Percentiles rank a stretch among this genome's conserved stretches.
phyloP scores from a whole-genome alignment of 768 basidiomycete species.

The Collybiopsis confluens region DNA sequence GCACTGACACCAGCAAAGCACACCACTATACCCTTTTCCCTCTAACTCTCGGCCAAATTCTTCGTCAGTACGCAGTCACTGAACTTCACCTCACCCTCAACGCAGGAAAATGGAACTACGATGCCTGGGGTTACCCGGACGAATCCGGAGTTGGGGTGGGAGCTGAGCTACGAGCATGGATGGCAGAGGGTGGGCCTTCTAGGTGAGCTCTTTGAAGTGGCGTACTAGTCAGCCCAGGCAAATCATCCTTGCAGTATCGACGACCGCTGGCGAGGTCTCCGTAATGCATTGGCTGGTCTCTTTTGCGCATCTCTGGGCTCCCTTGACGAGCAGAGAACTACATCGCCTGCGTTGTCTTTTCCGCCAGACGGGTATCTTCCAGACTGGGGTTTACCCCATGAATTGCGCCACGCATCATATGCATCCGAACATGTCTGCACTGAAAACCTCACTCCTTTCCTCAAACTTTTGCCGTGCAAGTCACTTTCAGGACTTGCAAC shows the following conservation, averaged over 20 bases:
- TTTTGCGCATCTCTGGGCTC: slow-evolving; percentile 92
- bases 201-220: slow-evolving; percentile 34
- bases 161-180: slow-evolving; percentile 90
- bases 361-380: slow-evolving; percentile 57
- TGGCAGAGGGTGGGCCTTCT: slow-evolving; percentile 57
- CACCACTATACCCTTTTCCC: slow-evolving; percentile 90
- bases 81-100: slow-evolving; percentile 89
- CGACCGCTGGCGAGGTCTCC: slow-evolving; percentile 76
- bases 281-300: slow-evolving; percentile 86
- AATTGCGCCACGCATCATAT: slow-evolving; percentile 70
- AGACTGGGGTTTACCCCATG: slow-evolving; percentile 40
- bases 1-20: slow-evolving; percentile 35
- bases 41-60: slow-evolving; percentile 79
- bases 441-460: slow-evolving; percentile 94
- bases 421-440: slow-evolving; percentile 93
- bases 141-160: slow-evolving; percentile 77
- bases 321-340: slow-evolving; percentile 72
- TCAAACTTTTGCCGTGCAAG: slow-evolving; percentile 93
- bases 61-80: slow-evolving; percentile 80
- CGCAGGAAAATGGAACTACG: slow-evolving; percentile 89
- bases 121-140: slow-evolving; percentile 77
- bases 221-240: background rate
- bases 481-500: slow-evolving; percentile 78
- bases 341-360: slow-evolving; percentile 58
- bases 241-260: slow-evolving; percentile 47